A percentile compares a stretch with the other conserved stretches of the same genome.
These are phyloP conservation scores for Crucihimalaya himalaica DNA, from an alignment of 345 rosid genomes.

Conservation along the genomic window DNA sequence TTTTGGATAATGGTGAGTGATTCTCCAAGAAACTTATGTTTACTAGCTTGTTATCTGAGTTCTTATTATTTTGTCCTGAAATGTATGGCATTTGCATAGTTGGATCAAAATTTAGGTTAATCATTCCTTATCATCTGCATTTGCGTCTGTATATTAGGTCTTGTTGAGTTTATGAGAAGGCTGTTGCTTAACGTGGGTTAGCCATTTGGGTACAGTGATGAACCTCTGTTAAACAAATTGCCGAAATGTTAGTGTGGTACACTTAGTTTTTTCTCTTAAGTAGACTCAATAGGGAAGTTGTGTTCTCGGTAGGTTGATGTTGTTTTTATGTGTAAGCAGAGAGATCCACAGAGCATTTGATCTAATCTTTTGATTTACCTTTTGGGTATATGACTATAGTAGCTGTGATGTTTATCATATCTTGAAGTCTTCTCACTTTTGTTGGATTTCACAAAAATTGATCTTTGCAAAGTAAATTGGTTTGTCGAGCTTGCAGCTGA, in stretches of 20 bases:
- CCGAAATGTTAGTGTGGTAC: no score
- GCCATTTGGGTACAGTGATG: no score
- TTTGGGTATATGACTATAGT: not conserved
- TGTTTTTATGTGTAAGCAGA: not conserved
- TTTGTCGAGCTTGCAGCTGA: no score
- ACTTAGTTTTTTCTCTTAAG: no score
- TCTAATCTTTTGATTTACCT: not conserved
- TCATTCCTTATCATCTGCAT: not conserved
- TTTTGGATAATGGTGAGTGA: constrained; percentile 20
- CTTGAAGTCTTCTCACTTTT: not conserved
- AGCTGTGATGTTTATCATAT: not conserved
- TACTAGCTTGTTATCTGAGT: constrained; percentile 16
- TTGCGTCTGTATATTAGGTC: not conserved
- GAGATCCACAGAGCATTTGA: not conserved
- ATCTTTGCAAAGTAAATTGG: not conserved
- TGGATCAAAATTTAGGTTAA: not conserved
- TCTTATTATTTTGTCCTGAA: not conserved
- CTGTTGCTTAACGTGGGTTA: not conserved
- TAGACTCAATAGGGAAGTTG: not conserved
- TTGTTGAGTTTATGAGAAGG: not conserved
- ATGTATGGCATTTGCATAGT: constrained; percentile 1
- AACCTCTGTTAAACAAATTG: no score
- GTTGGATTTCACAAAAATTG: not conserved
- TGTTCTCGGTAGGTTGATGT: not conserved
- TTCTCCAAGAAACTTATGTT: constrained; percentile 6